These are phyloP conservation scores for Rhododendron molle DNA, from an alignment of 148 eudicot species.

Conservation along the genomic window DNA sequence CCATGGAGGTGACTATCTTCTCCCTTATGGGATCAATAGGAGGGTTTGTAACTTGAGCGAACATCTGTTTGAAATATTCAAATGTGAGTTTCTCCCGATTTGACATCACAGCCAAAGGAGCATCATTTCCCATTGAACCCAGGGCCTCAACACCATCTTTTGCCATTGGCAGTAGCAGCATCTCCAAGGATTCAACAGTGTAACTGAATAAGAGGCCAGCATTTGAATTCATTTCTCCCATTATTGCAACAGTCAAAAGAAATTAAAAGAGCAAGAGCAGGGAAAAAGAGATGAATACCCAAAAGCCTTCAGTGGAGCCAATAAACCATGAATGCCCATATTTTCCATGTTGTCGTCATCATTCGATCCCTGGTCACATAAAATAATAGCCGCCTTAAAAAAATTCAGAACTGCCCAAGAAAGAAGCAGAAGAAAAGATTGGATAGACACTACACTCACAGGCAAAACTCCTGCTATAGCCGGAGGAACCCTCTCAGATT, in stretches of 20 bases:
- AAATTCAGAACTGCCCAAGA: conserved; percentile 14
- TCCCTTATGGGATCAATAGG: conserved; percentile 98
- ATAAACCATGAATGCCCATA: conserved; percentile 80
- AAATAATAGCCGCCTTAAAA: neutral
- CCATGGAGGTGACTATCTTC: conserved; percentile 96
- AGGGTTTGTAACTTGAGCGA: conserved; percentile 99
- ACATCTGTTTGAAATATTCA: conserved; percentile 97
- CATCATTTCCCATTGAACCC: conserved; percentile 99
- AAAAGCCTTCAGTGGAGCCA: conserved; percentile 91
- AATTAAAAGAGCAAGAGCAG: neutral
- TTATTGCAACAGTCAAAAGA: neutral
- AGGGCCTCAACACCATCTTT: conserved; percentile 96
- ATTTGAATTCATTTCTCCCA: neutral
- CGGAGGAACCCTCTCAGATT: conserved; percentile 54
- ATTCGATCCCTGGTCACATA: conserved; percentile 47
- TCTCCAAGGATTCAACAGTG: conserved; percentile 84
- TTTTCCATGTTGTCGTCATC: conserved; percentile 71
- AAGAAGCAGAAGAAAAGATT: conserved; percentile 1
- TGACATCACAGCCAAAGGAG: conserved; percentile 99
- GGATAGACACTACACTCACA: conserved; percentile 39
- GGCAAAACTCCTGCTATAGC: conserved; percentile 64
- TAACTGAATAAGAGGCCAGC: conserved; percentile 45
- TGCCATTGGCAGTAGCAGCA: conserved; percentile 96
- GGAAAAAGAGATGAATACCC: conserved; percentile 45
- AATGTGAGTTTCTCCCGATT: conserved; percentile 87